Conservation (phyloP, 495 filamentous ascomycete species). For the Trypethelium eluteriae region DNA sequence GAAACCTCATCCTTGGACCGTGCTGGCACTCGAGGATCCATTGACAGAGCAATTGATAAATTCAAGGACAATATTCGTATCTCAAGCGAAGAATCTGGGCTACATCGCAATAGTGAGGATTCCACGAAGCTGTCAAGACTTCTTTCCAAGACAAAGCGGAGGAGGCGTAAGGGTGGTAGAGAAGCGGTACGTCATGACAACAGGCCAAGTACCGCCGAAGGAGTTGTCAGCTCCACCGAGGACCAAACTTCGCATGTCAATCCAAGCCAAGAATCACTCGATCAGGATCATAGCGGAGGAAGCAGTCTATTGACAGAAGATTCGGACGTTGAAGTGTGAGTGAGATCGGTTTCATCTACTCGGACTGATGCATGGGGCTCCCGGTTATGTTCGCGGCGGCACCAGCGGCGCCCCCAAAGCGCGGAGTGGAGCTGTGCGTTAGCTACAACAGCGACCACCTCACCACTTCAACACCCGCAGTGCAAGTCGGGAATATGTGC, state of each 20-base stretch:
- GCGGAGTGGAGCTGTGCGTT: not conserved
- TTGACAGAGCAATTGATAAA: conserved; percentile 32
- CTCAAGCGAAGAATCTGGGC: conserved; percentile 19
- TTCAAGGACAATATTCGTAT: conserved; percentile 21
- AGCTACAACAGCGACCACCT: conserved; percentile 2
- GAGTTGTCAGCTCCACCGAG: not conserved
- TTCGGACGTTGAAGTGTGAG: conserved; percentile 63
- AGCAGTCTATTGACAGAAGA: conserved; percentile 61
- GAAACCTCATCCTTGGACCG: conserved; percentile 1
- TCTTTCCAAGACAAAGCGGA: conserved; percentile 44
- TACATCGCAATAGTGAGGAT: conserved; percentile 22
- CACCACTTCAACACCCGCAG: conserved; percentile 11
- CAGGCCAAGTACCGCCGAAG: not conserved
- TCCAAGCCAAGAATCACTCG: conserved; percentile 31
- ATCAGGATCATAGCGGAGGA: conserved; percentile 37
- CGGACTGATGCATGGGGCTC: not conserved
- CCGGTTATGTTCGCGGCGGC: not conserved
- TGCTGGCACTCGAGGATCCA: conserved; percentile 20
- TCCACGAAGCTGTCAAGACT: conserved; percentile 47
- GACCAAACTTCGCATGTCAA: not conserved
- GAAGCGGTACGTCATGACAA: conserved; percentile 19
- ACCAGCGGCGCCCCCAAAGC: not conserved
- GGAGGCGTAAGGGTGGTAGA: conserved; percentile 25
- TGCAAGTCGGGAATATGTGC: not conserved
- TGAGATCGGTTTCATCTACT: conserved; percentile 18